Evolutionary conservation across 2,329 filamentous ascomycete species (phyloP).

Genomic region (Aspergillus caelatus): DNA sequence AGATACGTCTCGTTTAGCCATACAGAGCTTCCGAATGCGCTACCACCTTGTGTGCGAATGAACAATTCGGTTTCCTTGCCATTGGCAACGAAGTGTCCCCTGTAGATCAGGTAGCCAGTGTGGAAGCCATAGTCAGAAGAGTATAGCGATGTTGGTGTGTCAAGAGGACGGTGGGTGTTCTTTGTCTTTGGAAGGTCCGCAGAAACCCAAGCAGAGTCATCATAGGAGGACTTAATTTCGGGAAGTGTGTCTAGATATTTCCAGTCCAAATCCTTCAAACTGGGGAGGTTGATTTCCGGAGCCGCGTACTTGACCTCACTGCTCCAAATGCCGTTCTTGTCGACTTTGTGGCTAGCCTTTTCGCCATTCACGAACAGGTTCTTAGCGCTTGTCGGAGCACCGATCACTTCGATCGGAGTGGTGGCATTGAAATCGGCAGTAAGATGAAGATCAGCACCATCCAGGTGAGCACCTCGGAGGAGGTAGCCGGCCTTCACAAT

Average conservation of each 20-base stretch:
- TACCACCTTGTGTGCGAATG: slow-evolving; percentile 66
- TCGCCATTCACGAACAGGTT: slow-evolving; percentile 65
- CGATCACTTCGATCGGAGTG: slow-evolving; percentile 68
- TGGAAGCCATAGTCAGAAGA: slow-evolving; percentile 74
- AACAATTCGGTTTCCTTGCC: slow-evolving; percentile 62
- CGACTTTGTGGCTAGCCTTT: slow-evolving; percentile 43
- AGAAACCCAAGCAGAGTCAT: slow-evolving; percentile 68
- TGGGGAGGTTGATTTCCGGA: slow-evolving; percentile 59
- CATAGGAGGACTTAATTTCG: slow-evolving; percentile 65
- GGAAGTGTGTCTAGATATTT: slow-evolving; percentile 71
- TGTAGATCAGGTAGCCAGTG: slow-evolving; percentile 68
- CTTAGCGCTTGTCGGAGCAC: slow-evolving; percentile 58
- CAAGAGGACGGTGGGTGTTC: slow-evolving; percentile 60
- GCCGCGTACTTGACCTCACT: slow-evolving; percentile 54
- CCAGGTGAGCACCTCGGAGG: slow-evolving; percentile 53
- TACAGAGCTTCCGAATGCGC: slow-evolving; percentile 66
- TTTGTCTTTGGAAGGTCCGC: slow-evolving; percentile 63
- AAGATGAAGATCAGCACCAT: slow-evolving; percentile 61
- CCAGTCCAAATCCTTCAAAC: slow-evolving; percentile 65
- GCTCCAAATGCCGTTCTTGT: slow-evolving; percentile 53
- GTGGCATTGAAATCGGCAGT: slow-evolving; percentile 74
- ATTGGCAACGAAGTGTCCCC: slow-evolving; percentile 68
- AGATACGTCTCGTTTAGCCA: slow-evolving; percentile 68
- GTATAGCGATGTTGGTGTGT: slow-evolving; percentile 69
- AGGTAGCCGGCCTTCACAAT: slow-evolving; percentile 50